Conservation (phyloP, 805 yeast species). For the Lipomyces chichibuensis region DNA sequence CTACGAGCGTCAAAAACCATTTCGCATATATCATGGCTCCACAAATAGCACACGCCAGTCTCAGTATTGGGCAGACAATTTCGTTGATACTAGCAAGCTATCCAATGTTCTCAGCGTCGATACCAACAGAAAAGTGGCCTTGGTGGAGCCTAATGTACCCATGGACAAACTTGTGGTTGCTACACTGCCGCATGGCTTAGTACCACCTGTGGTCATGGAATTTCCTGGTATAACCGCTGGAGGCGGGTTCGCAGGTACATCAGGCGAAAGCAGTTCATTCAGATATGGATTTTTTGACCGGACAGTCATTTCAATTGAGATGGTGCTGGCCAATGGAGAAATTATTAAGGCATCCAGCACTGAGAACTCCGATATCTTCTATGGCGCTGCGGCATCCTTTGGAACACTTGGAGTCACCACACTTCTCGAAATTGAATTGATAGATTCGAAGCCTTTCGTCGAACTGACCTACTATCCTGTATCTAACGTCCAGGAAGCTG, state of each 20-base stretch:
- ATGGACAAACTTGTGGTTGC: slow-evolving; percentile 11
- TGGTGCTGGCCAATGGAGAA: slow-evolving; percentile 11
- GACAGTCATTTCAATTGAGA: slow-evolving; percentile 6
- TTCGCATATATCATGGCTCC: slow-evolving; percentile 13
- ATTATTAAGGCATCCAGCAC: slow-evolving; percentile 4
- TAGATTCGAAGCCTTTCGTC: slow-evolving; percentile 6
- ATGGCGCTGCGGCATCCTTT: slow-evolving; percentile 11
- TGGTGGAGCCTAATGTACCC: slow-evolving; percentile 12
- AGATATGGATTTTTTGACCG: slow-evolving; percentile 10
- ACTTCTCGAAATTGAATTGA: slow-evolving; percentile 8
- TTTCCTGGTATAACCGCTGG: slow-evolving; percentile 13
- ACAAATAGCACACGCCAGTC: slow-evolving; percentile 10
- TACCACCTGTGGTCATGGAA: slow-evolving; percentile 10
- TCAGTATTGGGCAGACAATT: slow-evolving; percentile 3
- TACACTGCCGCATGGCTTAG: slow-evolving; percentile 1
- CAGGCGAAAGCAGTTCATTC: slow-evolving; percentile 11
- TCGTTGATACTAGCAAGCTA: slow-evolving; percentile 5
- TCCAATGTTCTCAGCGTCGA: slow-evolving; percentile 1
- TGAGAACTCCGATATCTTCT: slow-evolving; percentile 10
- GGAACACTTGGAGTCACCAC: slow-evolving; percentile 9
- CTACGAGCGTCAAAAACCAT: slow-evolving; percentile 10
- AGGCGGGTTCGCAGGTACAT: slow-evolving; percentile 10
- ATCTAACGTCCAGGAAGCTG: neutral
- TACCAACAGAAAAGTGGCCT: neutral
- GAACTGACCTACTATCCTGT: slow-evolving; percentile 8